These are phyloP conservation scores for Ceratobasidium sp. DNA, from an alignment of 1,284 basidiomycete species.

Conservation along the genomic window DNA sequence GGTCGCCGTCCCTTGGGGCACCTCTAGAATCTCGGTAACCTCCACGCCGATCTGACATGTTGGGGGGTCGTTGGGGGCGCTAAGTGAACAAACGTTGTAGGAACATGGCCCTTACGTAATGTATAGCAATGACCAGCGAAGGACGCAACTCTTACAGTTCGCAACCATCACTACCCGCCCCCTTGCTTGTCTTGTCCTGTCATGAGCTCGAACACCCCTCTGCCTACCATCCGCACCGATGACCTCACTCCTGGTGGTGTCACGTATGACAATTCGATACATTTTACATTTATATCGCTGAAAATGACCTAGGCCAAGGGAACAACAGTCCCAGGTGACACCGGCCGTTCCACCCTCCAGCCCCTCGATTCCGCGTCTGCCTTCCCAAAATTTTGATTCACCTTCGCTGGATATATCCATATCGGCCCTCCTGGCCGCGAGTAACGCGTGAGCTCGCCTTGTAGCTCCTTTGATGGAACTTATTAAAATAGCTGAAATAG, in stretches of 20 bases:
- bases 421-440: conserved; percentile 15
- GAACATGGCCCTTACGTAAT: conserved; percentile 13
- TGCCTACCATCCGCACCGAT: conserved; percentile 35
- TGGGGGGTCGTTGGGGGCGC: conserved; percentile 7
- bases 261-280: conserved; percentile 2
- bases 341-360: conserved; percentile 37
- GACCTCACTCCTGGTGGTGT: conserved; percentile 8
- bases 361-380: conserved; percentile 35
- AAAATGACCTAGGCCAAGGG: conserved; percentile 14
- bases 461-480: background rate
- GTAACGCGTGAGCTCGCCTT: conserved; percentile 10
- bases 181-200: background rate
- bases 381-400: conserved; percentile 29
- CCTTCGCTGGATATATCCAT: conserved; percentile 32
- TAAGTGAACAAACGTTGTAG: conserved; percentile 9
- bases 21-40: conserved; percentile 30
- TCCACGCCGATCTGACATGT: conserved; percentile 36
- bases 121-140: conserved; percentile 18
- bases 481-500: conserved; percentile 28
- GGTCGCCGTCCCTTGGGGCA: conserved; percentile 45
- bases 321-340: conserved; percentile 4
- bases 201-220: conserved; percentile 3
- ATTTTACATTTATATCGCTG: conserved; percentile 5
- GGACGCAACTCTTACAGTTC: background rate
- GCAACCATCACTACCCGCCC: conserved; percentile 23